Percentiles rank a stretch among this genome's conserved stretches.
These are phyloP conservation scores for Ophiostoma himal-ulmi DNA, from an alignment of 2,329 filamentous ascomycete genomes.

Conservation along the genomic window DNA sequence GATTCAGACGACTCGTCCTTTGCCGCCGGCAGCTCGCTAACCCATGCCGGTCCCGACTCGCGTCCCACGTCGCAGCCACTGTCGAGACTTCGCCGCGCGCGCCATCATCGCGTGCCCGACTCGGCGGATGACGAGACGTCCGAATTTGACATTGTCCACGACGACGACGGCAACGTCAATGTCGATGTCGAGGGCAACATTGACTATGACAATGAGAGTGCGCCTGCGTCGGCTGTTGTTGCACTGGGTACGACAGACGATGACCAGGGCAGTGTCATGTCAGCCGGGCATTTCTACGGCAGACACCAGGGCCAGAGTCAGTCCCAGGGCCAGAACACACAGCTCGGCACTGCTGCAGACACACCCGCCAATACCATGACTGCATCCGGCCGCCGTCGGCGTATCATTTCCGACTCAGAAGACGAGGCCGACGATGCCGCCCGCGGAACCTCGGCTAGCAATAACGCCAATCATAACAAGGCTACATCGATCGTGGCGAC, in stretches of 20 bases:
- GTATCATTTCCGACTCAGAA: slow-evolving; percentile 22
- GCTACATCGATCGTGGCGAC: neutral
- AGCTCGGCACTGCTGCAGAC: neutral
- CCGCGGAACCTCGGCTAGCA: neutral
- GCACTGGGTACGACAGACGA: slow-evolving; percentile 18
- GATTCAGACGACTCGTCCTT: neutral
- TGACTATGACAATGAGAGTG: neutral
- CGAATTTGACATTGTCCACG: neutral
- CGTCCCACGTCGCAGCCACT: neutral
- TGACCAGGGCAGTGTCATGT: slow-evolving; percentile 17
- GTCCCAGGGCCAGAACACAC: neutral
- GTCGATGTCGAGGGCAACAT: neutral
- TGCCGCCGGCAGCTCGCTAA: neutral
- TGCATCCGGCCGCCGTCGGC: neutral
- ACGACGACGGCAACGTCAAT: neutral
- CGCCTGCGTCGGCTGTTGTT: slow-evolving; percentile 15
- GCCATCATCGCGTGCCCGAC: neutral
- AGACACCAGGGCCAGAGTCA: neutral
- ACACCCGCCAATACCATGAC: neutral
- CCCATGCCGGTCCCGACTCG: neutral
- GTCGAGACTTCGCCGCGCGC: neutral
- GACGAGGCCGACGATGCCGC: slow-evolving; percentile 6
- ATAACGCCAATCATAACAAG: neutral
- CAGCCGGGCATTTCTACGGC: slow-evolving; percentile 18
- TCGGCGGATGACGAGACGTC: slow-evolving; percentile 4